These are phyloP conservation scores for Eudorina sp. DNA, from an alignment of 139 green algal species.

Conservation along the genomic window DNA sequence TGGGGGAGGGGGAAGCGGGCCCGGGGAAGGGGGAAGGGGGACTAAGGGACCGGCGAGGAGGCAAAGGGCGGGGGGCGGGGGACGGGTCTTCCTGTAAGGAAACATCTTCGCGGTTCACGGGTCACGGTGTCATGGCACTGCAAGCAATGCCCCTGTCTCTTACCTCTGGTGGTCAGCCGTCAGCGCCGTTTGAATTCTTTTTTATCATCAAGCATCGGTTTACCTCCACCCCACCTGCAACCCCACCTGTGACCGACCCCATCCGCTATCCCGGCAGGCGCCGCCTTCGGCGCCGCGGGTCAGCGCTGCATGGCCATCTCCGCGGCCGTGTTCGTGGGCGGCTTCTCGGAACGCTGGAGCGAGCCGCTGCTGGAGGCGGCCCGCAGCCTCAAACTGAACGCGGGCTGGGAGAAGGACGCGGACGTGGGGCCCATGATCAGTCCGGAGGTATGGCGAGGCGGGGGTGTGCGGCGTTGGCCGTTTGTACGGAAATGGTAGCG, in stretches of 20 bases:
- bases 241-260: too few species aligned
- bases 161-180: too few species aligned
- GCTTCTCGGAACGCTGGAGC: conserved; percentile 67
- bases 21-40: neutral
- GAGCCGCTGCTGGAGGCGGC: conserved; percentile 79
- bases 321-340: conserved; percentile 93
- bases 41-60: neutral
- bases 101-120: too few species aligned
- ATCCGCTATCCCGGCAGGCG: conserved; percentile 82
- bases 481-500: too few species aligned
- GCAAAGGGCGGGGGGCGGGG: too few species aligned
- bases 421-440: conserved; percentile 96
- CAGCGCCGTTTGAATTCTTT: too few species aligned
- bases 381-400: conserved; percentile 79
- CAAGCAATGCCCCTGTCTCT: too few species aligned
- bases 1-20: too few species aligned
- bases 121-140: too few species aligned
- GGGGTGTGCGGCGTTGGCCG: neutral
- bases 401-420: conserved; percentile 80
- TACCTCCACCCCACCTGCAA: too few species aligned
- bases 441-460: conserved; percentile 58
- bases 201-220: too few species aligned
- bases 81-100: too few species aligned
- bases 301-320: conserved; percentile 98
- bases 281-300: conserved; percentile 94